These are phyloP conservation scores for Crassisporium funariophilum DNA, from an alignment of 768 basidiomycete species.

Conservation along the genomic window DNA sequence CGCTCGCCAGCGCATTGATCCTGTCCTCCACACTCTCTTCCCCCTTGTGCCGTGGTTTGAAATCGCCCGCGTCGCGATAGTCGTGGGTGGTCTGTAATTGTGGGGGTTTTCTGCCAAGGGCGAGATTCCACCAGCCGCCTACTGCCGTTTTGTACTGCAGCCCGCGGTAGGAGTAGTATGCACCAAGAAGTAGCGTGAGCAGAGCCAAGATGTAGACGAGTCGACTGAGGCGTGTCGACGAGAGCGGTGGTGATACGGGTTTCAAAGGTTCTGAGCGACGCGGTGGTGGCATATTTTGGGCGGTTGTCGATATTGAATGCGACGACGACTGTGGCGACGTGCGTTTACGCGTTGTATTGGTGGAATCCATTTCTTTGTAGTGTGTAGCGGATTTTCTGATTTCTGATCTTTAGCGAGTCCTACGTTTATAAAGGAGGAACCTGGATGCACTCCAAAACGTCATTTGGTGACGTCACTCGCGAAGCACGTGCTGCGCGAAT, in stretches of 20 bases:
- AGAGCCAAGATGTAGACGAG: constrained; percentile 53
- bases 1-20: constrained; percentile 61
- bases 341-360: too few relatives aligned
- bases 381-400: too few relatives aligned
- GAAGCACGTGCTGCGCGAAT: too few relatives aligned
- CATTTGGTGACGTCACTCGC: too few relatives aligned
- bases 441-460: too few relatives aligned
- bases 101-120: constrained; percentile 40
- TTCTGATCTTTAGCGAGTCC: too few relatives aligned
- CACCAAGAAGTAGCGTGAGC: constrained; percentile 42
- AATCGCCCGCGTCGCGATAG: background rate
- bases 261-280: constrained; percentile 22
- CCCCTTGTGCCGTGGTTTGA: constrained; percentile 12
- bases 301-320: too few relatives aligned
- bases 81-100: constrained; percentile 3
- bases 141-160: constrained; percentile 52
- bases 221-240: constrained; percentile 41
- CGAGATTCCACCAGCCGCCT: constrained; percentile 64
- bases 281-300: constrained; percentile 13
- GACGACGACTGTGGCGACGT: too few relatives aligned
- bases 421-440: too few relatives aligned
- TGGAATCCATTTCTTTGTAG: too few relatives aligned
- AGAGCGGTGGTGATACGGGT: constrained; percentile 47
- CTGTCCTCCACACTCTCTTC: constrained; percentile 49
- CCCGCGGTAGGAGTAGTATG: constrained; percentile 54